Conservation (phyloP, 2,329 filamentous ascomycete species). For the Alternaria sp. region DNA sequence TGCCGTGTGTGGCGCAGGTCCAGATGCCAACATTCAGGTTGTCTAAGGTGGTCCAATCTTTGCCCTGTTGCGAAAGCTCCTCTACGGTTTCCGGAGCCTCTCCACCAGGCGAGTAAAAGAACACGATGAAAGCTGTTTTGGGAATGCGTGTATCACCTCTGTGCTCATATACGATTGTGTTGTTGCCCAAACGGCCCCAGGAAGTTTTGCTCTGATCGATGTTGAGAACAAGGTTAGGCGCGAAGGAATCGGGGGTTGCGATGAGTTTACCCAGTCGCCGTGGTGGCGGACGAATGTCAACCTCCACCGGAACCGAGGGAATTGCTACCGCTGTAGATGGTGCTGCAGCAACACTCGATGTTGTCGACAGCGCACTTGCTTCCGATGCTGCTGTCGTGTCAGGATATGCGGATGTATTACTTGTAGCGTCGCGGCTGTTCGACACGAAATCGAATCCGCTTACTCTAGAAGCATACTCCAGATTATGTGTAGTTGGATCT, state of each 20-base stretch:
- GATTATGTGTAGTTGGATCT: slow-evolving; percentile 55
- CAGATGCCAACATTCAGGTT: slow-evolving; percentile 75
- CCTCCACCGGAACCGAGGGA: slow-evolving; percentile 31
- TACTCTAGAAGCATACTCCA: slow-evolving; percentile 57
- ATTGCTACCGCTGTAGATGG: slow-evolving; percentile 31
- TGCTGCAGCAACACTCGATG: slow-evolving; percentile 22
- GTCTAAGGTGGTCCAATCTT: slow-evolving; percentile 61
- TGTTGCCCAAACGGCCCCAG: slow-evolving; percentile 77
- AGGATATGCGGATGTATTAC: slow-evolving; percentile 33
- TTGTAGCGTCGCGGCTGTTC: slow-evolving; percentile 25
- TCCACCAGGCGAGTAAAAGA: slow-evolving; percentile 68
- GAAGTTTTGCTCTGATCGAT: slow-evolving; percentile 73
- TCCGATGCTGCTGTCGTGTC: slow-evolving; percentile 42
- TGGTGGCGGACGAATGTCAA: slow-evolving; percentile 50
- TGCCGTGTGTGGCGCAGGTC: slow-evolving; percentile 78
- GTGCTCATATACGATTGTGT: slow-evolving; percentile 72
- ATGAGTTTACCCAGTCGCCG: slow-evolving; percentile 70
- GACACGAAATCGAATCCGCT: slow-evolving; percentile 55
- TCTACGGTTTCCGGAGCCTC: slow-evolving; percentile 68
- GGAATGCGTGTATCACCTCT: slow-evolving; percentile 75
- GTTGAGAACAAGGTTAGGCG: slow-evolving; percentile 67
- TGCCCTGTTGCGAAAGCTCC: slow-evolving; percentile 54
- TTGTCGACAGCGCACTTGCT: slow-evolving; percentile 23
- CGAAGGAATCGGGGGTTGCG: slow-evolving; percentile 70
- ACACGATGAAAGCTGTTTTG: slow-evolving; percentile 80